Percentiles rank a stretch among this genome's conserved stretches.
phyloP scores from a whole-genome alignment of 768 basidiomycete species.

The Coprinopsis sp. region DNA sequence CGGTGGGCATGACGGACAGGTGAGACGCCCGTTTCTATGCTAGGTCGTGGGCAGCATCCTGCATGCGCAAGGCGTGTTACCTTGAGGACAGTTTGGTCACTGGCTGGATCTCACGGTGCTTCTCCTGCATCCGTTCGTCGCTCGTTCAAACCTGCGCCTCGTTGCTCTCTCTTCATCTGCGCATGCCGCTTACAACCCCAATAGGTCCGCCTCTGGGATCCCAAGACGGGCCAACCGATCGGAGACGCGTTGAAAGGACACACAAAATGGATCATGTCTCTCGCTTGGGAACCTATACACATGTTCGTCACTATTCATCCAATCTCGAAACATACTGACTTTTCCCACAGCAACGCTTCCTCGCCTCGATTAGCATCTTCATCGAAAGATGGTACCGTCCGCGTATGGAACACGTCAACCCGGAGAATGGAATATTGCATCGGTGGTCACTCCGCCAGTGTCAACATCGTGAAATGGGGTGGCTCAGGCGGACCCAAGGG shows the following conservation, averaged over 20 bases:
- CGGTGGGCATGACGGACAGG: slow-evolving; percentile 92
- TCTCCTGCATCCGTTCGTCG: no score
- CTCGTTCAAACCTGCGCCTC: no score
- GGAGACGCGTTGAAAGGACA: slow-evolving; percentile 92
- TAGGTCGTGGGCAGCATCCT: no score
- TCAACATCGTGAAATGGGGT: slow-evolving; percentile 96
- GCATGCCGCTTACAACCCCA: neutral
- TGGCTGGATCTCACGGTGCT: no score
- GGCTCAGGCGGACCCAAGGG: slow-evolving; percentile 69
- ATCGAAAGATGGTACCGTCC: slow-evolving; percentile 93
- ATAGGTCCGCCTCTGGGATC: slow-evolving; percentile 87
- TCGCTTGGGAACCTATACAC: slow-evolving; percentile 96
- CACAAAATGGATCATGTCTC: slow-evolving; percentile 91
- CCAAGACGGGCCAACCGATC: slow-evolving; percentile 81
- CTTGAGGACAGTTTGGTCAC: no score
- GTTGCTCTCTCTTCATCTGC: neutral
- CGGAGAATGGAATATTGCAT: slow-evolving; percentile 77
- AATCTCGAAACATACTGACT: slow-evolving; percentile 1
- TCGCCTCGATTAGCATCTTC: slow-evolving; percentile 88
- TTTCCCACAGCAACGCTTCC: slow-evolving; percentile 55
- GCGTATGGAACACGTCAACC: slow-evolving; percentile 82
- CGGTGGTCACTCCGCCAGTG: slow-evolving; percentile 90
- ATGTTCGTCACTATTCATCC: slow-evolving; percentile 45
- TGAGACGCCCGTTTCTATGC: no score
- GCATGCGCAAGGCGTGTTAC: no score